Evolutionary conservation across 306 rosid species (phyloP), one percentile per base, ranked within the genome.

Genomic region (Glycine soja): DNA sequence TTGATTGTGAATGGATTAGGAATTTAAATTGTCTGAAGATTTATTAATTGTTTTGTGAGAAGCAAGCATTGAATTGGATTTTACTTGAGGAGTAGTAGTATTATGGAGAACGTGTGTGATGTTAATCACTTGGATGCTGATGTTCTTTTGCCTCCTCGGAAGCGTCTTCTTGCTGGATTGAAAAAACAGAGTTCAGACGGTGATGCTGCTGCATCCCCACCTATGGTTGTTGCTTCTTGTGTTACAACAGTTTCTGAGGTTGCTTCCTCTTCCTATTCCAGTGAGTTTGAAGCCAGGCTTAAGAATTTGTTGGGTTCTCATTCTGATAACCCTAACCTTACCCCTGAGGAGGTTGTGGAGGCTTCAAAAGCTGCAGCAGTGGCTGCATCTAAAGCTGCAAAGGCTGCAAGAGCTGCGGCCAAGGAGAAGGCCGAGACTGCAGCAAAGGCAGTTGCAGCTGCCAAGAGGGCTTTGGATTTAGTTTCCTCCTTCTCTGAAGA

Each of bases 151-250:
- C 98, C 98, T 85, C 98, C 98, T 3, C 89, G 97, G 34, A 94
- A 94, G 86, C 95, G 98, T 18, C 92, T 94, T 54, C 95, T 94
- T 32, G 98, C 98, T 56, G 97, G 98, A 69, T 83, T 92, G 86
- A 94, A 88, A 68, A 91, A 90, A 86, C 95, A 90, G 88, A 87
- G 88, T 56, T 80, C 88, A 0, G 90, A 88, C 67, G 83, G 81
- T 47, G 93, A 89, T 74, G 84, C 85, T 58, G 84, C 84, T 58
- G 80, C 86, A 36, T 82, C 83, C 62, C 88, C 90, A 75, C 76
- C 92, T n/a, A 57, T 64, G 64, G 80, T 75, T 83, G 86, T 85
- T 82, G 81, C 90, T 77, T 75, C 89, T 13, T 79, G 83, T 74
- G 82, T 81, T 13, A 53, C 82, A 10, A 48, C 82, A 15, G 47